Evolutionary conservation across 495 filamentous ascomycete genomes (phyloP), one percentile per base, ranked within the genome.

Genomic region (Staphylotrichum tortipilum): DNA sequence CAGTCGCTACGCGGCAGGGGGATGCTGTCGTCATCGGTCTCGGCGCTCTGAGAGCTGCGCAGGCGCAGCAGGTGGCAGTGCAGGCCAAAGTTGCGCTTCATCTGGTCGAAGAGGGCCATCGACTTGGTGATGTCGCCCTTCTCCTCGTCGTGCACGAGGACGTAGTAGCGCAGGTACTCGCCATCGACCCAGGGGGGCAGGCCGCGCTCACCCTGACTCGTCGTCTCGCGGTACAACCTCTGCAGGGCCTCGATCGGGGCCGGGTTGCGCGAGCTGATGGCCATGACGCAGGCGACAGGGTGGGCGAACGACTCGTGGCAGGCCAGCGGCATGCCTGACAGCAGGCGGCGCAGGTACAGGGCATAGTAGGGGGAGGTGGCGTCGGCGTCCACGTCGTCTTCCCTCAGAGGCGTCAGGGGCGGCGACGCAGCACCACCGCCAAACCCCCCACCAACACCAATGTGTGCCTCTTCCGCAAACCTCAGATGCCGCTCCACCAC

Each of bases 131-230:
- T 92, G 59, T 97, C 89, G 59, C 94, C 89, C 35, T 77, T 78
- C 54, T 97, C 94, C 63, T 98, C 92, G 56, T 98, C 92, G 57
- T 98, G 94, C n/a, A 98, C 81, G 19, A 98, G 74, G 14, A 98
- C 85, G 67, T 98, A 97, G 61, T 98, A 98, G 47, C 92, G 78
- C 44, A 98, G 75, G 63, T 87, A 96, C 30, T 96, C 90, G 22
- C 80, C 81, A 55, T 91, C 78, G 1, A 96, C 82, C 83, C 89
- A 98, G 18, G 73, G 69, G 2, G 92, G 91, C 50, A 89, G 60
- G 38, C 77, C 69, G 52, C 72, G 75, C 38, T 79, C 76, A 1
- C 88, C 86, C 30, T 75, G 75, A 38, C 75, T 84, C 14, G 88
- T 89, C 44, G 88, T 89, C 44, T 86, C 81, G 7, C 70, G 74